A percentile compares a stretch with the other conserved stretches of the same genome.
These are phyloP conservation scores for Fusarium sp. DNA, from an alignment of 2,329 filamentous ascomycete species.

Conservation along the genomic window DNA sequence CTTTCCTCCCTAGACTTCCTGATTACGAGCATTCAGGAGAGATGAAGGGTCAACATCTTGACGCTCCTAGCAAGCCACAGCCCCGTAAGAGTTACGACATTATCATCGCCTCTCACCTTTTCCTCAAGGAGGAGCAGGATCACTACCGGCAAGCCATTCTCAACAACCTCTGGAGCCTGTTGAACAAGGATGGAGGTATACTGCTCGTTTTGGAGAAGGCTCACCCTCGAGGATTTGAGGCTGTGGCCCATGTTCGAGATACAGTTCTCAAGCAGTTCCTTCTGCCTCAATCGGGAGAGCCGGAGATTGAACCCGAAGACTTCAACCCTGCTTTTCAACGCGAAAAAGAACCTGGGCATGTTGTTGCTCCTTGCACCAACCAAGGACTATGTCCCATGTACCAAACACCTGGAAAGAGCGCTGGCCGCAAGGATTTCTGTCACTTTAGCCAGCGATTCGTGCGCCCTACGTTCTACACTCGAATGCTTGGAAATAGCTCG, in stretches of 20 bases:
- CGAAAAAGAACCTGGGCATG: conserved; percentile 72
- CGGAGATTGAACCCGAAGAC: conserved; percentile 53
- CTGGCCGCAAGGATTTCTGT: conserved; percentile 89
- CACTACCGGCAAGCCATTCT: conserved; percentile 83
- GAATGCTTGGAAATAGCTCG: conserved; percentile 76
- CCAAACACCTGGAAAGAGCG: conserved; percentile 74
- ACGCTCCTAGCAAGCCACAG: conserved; percentile 68
- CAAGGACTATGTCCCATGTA: conserved; percentile 94
- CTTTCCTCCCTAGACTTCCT: conserved; percentile 91
- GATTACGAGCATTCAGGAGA: conserved; percentile 81
- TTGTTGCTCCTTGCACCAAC: conserved; percentile 87
- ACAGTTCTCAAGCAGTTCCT: conserved; percentile 84
- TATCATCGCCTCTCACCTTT: conserved; percentile 88
- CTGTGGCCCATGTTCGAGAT: conserved; percentile 86
- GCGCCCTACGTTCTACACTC: conserved; percentile 85
- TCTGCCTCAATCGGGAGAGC: conserved; percentile 61
- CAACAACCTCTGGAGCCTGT: conserved; percentile 89
- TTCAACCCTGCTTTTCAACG: conserved; percentile 58
- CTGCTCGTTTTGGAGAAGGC: conserved; percentile 93
- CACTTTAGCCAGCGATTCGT: conserved; percentile 92
- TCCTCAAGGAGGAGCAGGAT: conserved; percentile 83
- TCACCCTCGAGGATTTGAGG: conserved; percentile 91
- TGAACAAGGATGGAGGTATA: conserved; percentile 88
- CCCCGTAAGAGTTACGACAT: conserved; percentile 87
- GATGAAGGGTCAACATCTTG: conserved; percentile 70